Percentiles rank a stretch among this genome's conserved stretches.
phyloP scores from a whole-genome alignment of 176 grass and related monocot genomes.

The Hordeum vulgare region DNA sequence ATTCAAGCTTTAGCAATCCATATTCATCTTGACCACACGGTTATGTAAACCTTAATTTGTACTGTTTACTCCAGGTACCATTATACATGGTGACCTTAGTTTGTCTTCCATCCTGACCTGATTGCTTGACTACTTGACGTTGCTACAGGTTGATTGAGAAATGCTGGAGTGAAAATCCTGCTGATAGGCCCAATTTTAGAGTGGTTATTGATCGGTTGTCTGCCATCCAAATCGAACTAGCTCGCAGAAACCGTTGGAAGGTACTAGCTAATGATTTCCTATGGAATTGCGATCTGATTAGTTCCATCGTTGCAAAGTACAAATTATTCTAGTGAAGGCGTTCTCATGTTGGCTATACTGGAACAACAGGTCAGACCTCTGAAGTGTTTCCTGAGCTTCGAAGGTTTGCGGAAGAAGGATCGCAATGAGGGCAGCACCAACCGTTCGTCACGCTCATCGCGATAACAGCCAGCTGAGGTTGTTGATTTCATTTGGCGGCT shows the following conservation, averaged over 20 bases:
- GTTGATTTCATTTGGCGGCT: conserved; percentile 8
- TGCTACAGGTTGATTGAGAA: conserved; percentile 79
- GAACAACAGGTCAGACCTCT: conserved; percentile 56
- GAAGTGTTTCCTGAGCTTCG: conserved; percentile 59
- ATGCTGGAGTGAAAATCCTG: conserved; percentile 91
- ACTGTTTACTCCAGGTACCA: background rate
- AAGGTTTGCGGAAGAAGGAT: conserved; percentile 79
- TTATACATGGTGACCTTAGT: background rate
- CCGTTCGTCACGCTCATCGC: conserved; percentile 52
- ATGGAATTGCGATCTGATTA: background rate
- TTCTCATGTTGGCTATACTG: conserved; percentile 20
- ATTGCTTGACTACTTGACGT: background rate
- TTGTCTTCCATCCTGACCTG: background rate
- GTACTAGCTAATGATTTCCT: conserved; percentile 27
- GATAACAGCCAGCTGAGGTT: background rate
- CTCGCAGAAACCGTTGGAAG: conserved; percentile 67
- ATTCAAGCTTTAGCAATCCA: background rate
- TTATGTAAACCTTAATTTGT: background rate
- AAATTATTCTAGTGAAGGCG: background rate
- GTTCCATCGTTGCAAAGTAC: background rate
- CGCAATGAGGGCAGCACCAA: conserved; percentile 34
- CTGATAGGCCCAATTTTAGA: conserved; percentile 70
- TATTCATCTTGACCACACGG: background rate
- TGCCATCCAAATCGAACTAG: conserved; percentile 52
- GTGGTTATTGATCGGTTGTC: conserved; percentile 55